Conservation (phyloP, 139 green algal genomes). For the Chlamydomonas applanata region DNA sequence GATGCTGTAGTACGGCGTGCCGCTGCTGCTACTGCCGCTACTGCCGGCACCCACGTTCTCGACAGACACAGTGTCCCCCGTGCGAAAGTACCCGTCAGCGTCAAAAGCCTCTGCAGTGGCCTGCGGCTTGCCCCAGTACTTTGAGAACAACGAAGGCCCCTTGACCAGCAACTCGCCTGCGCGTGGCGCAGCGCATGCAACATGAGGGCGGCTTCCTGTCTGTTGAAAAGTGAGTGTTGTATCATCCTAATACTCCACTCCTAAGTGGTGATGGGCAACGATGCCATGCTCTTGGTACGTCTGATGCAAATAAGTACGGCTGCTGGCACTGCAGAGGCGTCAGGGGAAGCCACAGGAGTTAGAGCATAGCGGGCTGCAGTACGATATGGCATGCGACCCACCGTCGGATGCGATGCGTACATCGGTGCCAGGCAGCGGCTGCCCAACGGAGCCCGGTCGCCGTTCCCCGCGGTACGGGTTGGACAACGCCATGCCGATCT, state of each 20-base stretch:
- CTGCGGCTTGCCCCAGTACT: conserved; percentile 84
- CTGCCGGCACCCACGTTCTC: conserved; percentile 7
- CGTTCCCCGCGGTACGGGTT: conserved; percentile 78
- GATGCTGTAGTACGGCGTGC: conserved; percentile 69
- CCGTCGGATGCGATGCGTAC: conserved; percentile 41
- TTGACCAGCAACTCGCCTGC: conserved; percentile 73
- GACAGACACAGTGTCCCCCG: conserved; percentile 48
- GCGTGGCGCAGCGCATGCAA: background rate
- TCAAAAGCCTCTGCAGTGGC: conserved; percentile 81
- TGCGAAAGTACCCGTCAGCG: conserved; percentile 84
- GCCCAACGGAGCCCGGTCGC: conserved; percentile 75
- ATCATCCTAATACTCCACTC: no score
- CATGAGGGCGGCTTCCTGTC: no score
- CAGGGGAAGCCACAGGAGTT: no score
- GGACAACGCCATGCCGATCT: conserved; percentile 94
- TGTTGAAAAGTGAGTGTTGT: no score
- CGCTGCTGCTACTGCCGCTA: background rate
- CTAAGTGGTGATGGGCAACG: no score
- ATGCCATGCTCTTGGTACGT: no score
- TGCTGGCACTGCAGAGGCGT: no score
- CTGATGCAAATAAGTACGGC: no score
- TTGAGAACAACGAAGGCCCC: conserved; percentile 74
- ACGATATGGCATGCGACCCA: no score
- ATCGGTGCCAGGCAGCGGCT: conserved; percentile 79
- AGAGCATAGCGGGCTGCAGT: no score